phyloP scores from a whole-genome alignment of 257 asterid species.

The Solanum ossicruentum region DNA sequence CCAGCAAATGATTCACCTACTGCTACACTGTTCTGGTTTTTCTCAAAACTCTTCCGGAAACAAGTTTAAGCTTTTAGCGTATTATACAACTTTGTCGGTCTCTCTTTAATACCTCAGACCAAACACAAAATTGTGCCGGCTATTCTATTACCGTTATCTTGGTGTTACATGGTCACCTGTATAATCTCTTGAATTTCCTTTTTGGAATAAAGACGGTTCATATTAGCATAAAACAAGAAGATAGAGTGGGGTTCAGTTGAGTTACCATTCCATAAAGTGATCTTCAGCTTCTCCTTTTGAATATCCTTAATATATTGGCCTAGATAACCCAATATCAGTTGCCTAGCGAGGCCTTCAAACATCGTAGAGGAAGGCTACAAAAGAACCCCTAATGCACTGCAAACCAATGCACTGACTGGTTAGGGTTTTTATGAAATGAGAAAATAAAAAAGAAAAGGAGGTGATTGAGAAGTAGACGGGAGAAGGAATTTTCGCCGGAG shows the following conservation, averaged over 20 bases:
- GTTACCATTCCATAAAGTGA: slow-evolving; percentile 90
- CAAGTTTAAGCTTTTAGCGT: neutral
- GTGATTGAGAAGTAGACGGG: neutral
- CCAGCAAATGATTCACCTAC: neutral
- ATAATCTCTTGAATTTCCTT: neutral
- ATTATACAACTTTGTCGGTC: neutral
- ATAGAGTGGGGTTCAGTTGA: neutral
- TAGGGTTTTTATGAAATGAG: neutral
- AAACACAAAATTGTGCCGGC: neutral
- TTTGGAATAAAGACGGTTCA: neutral
- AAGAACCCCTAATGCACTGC: neutral
- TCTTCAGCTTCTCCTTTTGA: slow-evolving; percentile 88
- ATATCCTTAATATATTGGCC: slow-evolving; percentile 85
- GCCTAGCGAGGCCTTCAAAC: slow-evolving; percentile 93
- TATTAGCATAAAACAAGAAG: neutral
- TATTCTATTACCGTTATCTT: neutral
- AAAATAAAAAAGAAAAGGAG: neutral
- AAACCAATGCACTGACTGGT: neutral
- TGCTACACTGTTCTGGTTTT: neutral
- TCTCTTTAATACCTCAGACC: neutral
- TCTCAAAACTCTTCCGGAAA: neutral
- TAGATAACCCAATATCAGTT: slow-evolving; percentile 71
- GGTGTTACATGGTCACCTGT: neutral
- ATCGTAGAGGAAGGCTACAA: slow-evolving; percentile 3
- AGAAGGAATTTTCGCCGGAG: neutral